phyloP scores from a whole-genome alignment of 2,329 filamentous ascomycete genomes.

The Aspergillus luchuensis region DNA sequence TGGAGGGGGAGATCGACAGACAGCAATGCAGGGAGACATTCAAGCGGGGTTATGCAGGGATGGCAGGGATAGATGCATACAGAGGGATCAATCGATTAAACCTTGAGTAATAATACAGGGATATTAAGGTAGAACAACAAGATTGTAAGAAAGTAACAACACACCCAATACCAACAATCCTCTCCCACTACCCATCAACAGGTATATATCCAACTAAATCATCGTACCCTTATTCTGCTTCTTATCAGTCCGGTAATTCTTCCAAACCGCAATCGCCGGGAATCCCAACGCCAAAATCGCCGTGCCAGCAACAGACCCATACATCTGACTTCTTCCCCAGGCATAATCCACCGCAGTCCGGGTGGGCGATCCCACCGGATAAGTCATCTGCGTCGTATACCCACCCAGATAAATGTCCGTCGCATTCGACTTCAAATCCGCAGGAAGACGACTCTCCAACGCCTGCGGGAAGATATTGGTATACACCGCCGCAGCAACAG shows the following conservation, averaged over 20 bases:
- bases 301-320: slow-evolving; percentile 39
- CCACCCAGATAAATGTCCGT: slow-evolving; percentile 30
- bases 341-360: slow-evolving; percentile 41
- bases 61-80: too few species aligned
- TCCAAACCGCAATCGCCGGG: slow-evolving; percentile 41
- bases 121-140: too few species aligned
- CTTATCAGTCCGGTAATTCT: slow-evolving; percentile 42
- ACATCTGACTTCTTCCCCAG: slow-evolving; percentile 43
- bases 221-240: slow-evolving; percentile 42
- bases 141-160: too few species aligned
- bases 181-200: too few species aligned
- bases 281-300: slow-evolving; percentile 35
- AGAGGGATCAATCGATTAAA: too few species aligned
- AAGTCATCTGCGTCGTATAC: slow-evolving; percentile 30
- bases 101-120: too few species aligned
- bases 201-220: slow-evolving; percentile 7
- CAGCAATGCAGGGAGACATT: too few species aligned
- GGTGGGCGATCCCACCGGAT: slow-evolving; percentile 30
- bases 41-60: too few species aligned
- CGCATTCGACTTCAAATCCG: slow-evolving; percentile 21
- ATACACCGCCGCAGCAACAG: slow-evolving; percentile 54
- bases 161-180: too few species aligned
- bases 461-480: slow-evolving; percentile 56
- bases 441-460: slow-evolving; percentile 51
- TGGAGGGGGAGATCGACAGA: too few species aligned